Base-by-base conservation (phyloP, 257 asterid species). In the Osmanthus fragrans region DNA sequence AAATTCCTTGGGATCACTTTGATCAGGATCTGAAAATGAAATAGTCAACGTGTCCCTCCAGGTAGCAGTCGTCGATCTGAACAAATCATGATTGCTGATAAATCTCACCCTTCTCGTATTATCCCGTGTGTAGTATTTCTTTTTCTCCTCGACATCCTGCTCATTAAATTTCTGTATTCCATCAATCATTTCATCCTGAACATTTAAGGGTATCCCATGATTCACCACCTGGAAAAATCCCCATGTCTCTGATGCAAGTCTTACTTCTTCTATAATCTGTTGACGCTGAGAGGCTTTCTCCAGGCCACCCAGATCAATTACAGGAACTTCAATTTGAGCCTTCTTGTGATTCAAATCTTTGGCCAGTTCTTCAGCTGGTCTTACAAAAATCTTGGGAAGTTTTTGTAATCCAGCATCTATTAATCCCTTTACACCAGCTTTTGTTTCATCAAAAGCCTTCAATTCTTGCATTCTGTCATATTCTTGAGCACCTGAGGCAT, bases 1-100 rank as follows among this genome's bases (percentile, higher is more conserved):
- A 74, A 91, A 76, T 30, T 86, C 89, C 15, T 83, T 33, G 18
- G 47, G 45, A 34, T 12, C 49, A 19, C 79, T 71, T 1, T 72
- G 73, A 40, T 79, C 69, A 40, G 84, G 80, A 47, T 82, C 86
- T 3, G 87, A 5, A 30, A 72, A 54, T 10, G 85, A 66, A 16
- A 89, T 32, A 12, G 40, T 54, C 40, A 87, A 67, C 7, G 93
- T 83, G 77, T 91, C 95, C 80, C 91, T 88, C 97, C 97, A 90
- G 30, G 77, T 86, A 16, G 95, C 92, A 27, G 87, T 80, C 18
- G 5, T 74, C 1, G 90, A 76, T 7, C 27, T 63, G 75, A 81
- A 84, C 75, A 91, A 45, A 70, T 87, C 94, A 47, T 72, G 78
- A 23, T 84, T 88, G 74, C 86, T 80, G 51, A 56, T 27, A 71